Evolutionary conservation across 2,329 filamentous ascomycete species (phyloP).

Genomic region (Penicillium sp.): DNA sequence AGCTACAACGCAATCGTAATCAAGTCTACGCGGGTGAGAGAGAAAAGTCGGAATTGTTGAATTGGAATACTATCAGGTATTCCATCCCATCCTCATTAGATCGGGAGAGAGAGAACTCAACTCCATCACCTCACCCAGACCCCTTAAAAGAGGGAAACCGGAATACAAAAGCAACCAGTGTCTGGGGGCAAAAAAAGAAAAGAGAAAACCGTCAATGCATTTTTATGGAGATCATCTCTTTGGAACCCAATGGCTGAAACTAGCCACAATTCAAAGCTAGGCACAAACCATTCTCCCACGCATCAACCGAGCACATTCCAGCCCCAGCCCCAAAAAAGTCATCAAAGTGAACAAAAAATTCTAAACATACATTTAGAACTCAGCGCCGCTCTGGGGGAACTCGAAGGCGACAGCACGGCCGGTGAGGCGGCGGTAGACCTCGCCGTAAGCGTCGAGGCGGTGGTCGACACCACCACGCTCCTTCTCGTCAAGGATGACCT

Average conservation of each 20-base stretch:
- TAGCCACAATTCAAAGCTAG: conserved; percentile 30
- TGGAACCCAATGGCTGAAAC: conserved; percentile 29
- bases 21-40: conserved; percentile 7
- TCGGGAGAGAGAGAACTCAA: conserved; percentile 23
- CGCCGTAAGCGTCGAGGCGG: conserved; percentile 98
- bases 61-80: conserved; percentile 31
- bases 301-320: conserved; percentile 26
- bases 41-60: conserved; percentile 25
- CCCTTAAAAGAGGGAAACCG: conserved; percentile 7
- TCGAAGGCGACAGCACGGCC: conserved; percentile 97
- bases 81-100: conserved; percentile 30
- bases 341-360: conserved; percentile 21
- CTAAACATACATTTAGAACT: conserved; percentile 67
- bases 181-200: conserved; percentile 26
- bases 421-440: conserved; percentile 98
- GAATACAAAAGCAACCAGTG: conserved; percentile 23
- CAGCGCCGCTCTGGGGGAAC: conserved; percentile 85
- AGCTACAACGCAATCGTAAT: not conserved
- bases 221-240: conserved; percentile 27
- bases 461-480: conserved; percentile 99
- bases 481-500: conserved; percentile 99
- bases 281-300: conserved; percentile 28
- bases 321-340: conserved; percentile 23
- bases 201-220: conserved; percentile 31
- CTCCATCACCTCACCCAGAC: conserved; percentile 22